phyloP scores from a whole-genome alignment of 2,329 filamentous ascomycete species.

The Eutypa lata region DNA sequence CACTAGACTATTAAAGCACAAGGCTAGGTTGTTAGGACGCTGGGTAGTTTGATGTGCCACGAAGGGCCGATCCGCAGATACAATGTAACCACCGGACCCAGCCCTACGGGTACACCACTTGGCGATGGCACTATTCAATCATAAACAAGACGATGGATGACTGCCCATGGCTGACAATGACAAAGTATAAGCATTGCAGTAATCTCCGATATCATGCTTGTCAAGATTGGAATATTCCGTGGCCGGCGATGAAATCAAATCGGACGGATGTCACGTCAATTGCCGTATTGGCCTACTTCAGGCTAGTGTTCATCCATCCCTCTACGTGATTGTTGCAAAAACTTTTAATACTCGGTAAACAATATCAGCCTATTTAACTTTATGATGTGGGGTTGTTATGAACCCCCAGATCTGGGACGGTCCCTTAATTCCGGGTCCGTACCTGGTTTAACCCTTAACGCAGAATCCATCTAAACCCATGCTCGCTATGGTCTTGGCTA shows the following conservation, averaged over 20 bases:
- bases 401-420: background rate
- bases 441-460: background rate
- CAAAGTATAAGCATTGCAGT: background rate
- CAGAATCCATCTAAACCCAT: background rate
- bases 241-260: too few relatives aligned
- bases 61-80: background rate
- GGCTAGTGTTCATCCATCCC: background rate
- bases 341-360: background rate
- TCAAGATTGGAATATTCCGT: too few relatives aligned
- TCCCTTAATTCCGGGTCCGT: background rate
- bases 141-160: too few relatives aligned
- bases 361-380: background rate
- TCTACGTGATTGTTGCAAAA: too few relatives aligned
- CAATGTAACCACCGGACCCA: background rate
- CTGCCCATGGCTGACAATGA: too few relatives aligned
- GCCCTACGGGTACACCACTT: background rate
- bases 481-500: background rate
- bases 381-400: background rate
- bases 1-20: too few relatives aligned
- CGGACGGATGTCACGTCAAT: too few relatives aligned
- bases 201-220: background rate
- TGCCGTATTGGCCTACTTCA: background rate
- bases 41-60: background rate
- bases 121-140: too few relatives aligned
- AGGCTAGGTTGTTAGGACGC: background rate